Conservation (phyloP, 2,329 filamentous ascomycete genomes). For the Grosmannia penicillata region DNA sequence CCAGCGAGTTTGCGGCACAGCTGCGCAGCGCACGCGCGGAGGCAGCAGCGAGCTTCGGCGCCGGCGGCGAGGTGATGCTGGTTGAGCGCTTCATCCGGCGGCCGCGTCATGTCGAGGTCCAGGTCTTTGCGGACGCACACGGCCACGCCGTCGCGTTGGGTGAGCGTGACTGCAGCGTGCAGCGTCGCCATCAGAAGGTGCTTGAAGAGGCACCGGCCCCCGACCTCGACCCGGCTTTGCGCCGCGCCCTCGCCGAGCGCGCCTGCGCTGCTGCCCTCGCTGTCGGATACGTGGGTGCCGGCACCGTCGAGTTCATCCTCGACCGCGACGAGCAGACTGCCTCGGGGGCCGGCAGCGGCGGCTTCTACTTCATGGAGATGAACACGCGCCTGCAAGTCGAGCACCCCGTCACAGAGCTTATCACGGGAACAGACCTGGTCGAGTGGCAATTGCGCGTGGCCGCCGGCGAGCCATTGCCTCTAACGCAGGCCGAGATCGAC, state of each 20-base stretch:
- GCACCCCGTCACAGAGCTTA: constrained; percentile 74
- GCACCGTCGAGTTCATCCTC: constrained; percentile 82
- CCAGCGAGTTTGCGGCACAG: constrained; percentile 55
- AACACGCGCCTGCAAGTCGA: constrained; percentile 89
- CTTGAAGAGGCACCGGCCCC: constrained; percentile 81
- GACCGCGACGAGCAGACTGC: constrained; percentile 69
- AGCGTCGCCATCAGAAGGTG: constrained; percentile 80
- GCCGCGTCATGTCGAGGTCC: constrained; percentile 76
- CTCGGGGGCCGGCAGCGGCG: too few relatives aligned
- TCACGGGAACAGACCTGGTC: constrained; percentile 61
- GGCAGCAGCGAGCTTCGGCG: constrained; percentile 66
- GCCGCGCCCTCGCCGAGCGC: constrained; percentile 51
- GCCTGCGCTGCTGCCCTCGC: constrained; percentile 53
- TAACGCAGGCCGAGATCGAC: constrained; percentile 51
- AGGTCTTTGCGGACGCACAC: constrained; percentile 72
- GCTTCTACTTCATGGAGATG: constrained; percentile 76
- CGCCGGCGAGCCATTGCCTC: constrained; percentile 39
- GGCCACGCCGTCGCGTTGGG: constrained; percentile 73
- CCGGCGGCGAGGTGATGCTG: constrained; percentile 64
- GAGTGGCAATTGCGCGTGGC: constrained; percentile 85
- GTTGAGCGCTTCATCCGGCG: constrained; percentile 72
- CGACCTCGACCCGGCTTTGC: constrained; percentile 39
- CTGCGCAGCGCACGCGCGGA: constrained; percentile 60
- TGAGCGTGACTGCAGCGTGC: constrained; percentile 78
- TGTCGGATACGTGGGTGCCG: constrained; percentile 76